Evolutionary conservation across 225 moss, liverwort and hornwort species (phyloP).

Genomic region (Sphagnum contortum): DNA sequence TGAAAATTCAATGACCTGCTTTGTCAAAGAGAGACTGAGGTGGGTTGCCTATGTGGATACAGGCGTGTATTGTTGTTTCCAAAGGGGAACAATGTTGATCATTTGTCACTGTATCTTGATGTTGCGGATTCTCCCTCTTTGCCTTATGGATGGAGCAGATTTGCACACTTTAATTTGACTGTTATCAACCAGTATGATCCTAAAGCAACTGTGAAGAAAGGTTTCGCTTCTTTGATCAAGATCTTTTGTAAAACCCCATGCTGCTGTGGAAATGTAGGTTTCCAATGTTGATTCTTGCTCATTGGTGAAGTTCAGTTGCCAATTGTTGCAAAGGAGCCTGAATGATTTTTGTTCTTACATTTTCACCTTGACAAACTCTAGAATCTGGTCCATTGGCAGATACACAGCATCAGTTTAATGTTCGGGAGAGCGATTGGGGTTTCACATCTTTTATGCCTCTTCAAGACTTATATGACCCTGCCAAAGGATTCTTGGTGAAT

Average conservation of each 20-base stretch:
- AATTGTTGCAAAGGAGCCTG: no score
- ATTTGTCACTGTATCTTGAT: slow-evolving; percentile 96
- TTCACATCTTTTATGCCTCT: slow-evolving; percentile 99
- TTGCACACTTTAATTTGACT: slow-evolving; percentile 97
- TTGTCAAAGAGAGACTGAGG: no score
- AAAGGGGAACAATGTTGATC: slow-evolving; percentile 99
- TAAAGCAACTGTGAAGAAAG: slow-evolving; percentile 97
- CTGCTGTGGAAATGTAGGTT: no score
- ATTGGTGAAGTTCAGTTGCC: no score
- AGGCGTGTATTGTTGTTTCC: slow-evolving; percentile 99
- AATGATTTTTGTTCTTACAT: no score
- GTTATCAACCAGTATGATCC: slow-evolving; percentile 91
- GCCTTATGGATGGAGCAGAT: slow-evolving; percentile 99
- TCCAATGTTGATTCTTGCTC: no score
- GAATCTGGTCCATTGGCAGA: slow-evolving; percentile 40
- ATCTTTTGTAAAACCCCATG: no score
- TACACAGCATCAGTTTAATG: slow-evolving; percentile 98
- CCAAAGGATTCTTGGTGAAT: slow-evolving; percentile 85
- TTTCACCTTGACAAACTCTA: neutral
- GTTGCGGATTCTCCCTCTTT: slow-evolving; percentile 97
- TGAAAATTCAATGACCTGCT: no score
- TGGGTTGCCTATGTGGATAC: slow-evolving; percentile 17
- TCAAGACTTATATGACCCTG: slow-evolving; percentile 85
- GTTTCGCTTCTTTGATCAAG: slow-evolving; percentile 20
- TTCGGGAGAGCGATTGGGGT: slow-evolving; percentile 96